Base-by-base conservation (phyloP, 441 rosid genomes). In the Mallotus japonicus region DNA sequence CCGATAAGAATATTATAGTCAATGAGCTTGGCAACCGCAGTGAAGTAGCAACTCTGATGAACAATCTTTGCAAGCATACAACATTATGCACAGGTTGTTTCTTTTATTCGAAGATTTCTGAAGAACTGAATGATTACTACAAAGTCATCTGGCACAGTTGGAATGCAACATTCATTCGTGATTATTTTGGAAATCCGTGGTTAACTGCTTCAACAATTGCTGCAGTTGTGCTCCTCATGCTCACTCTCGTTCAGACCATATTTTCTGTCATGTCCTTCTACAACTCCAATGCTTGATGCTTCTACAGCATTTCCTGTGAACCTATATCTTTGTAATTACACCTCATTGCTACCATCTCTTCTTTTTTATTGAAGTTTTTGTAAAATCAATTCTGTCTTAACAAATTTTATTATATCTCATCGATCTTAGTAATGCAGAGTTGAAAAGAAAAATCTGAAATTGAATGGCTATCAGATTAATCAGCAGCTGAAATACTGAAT, bases 151-250 rank as follows among this genome's bases (percentile, higher is more conserved):
- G 57, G 57, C 57, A 54, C 20, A 54, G 57, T n/a, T 62, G 62
- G 62, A 22, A 58, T 22, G 62, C 62, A 22, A 58, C 50, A 17
- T 40, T 62, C 15, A 3, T 37, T 17, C 67, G 50, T 42, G 50
- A 62, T 42, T 62, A 62, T 42, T 62, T 17, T 17, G 20, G 67
- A 1, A 62, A 62, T 42, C 67, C 67, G n/a, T 62, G 67, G 67
- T 50, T 62, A 19, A 62, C 28, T 42, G 67, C 50, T 12, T 62
- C 67, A n/a, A 62, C 50, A n/a, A 62, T 62, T 62, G 67, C 67
- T 0, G 67, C 50, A 17, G 24, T 62, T 42, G 14, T 62, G 49
- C 67, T 62, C 17, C 62, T 58, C 62, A 0, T 40, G 42, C 28
- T 62, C 24, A 62, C 67, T 62, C 67, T 37, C 11, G 20, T 20